Conservation (phyloP, 768 basidiomycete genomes). For the Auricularia heimuer region DNA sequence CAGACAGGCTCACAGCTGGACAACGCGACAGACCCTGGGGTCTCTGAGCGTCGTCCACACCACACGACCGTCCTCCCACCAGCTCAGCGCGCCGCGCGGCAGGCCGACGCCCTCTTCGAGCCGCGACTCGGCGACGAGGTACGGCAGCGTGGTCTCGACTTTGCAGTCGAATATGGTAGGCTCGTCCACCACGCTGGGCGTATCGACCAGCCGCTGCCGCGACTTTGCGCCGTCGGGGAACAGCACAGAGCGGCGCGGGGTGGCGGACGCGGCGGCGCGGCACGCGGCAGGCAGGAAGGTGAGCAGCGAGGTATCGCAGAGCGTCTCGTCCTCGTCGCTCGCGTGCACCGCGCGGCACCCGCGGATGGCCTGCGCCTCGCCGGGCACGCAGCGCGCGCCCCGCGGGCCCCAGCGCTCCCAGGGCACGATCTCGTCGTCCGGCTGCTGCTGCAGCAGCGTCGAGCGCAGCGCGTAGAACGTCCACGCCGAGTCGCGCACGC, state of each 20-base stretch:
- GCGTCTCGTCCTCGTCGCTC: background rate
- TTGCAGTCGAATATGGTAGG: background rate
- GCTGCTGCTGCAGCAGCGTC: background rate
- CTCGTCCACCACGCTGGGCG: background rate
- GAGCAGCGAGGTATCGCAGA: background rate
- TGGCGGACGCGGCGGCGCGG: background rate
- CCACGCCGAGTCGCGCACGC: background rate
- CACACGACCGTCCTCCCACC: background rate
- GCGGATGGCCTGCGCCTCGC: background rate
- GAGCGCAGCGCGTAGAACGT: constrained; percentile 1
- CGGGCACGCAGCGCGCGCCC: constrained; percentile 33
- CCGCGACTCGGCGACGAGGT: background rate
- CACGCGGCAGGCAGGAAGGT: background rate
- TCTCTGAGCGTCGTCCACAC: background rate
- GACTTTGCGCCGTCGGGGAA: background rate
- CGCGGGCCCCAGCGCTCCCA: constrained; percentile 47
- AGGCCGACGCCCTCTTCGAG: background rate
- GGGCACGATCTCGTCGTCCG: constrained; percentile 12
- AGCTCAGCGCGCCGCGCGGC: background rate
- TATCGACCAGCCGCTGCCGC: background rate
- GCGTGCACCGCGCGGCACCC: background rate
- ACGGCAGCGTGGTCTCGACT: background rate
- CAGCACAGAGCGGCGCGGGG: background rate
- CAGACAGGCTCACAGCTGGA: too few species aligned
- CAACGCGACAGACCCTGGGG: background rate